Conservation (phyloP, 257 asterid genomes). For the Solanum pimpinellifolium region DNA sequence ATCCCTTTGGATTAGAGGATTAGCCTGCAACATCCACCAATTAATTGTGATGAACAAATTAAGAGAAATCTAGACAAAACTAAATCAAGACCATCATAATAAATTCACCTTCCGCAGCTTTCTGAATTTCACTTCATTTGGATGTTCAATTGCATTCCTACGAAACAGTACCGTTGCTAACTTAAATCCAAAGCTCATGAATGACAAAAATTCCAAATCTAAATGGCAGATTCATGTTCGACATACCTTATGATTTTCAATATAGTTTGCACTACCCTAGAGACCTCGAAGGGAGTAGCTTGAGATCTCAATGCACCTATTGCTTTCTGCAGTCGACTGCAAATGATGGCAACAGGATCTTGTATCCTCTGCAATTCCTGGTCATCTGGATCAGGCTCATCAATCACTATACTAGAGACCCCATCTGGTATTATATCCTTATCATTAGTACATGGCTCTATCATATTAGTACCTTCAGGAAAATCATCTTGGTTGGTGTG, state of each 20-base stretch:
- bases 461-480: slow-evolving; percentile 8
- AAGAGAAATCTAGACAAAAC: neutral
- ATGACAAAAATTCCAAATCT: neutral
- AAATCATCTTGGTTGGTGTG: slow-evolving; percentile 12
- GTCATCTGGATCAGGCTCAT: slow-evolving; percentile 49
- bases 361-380: slow-evolving; percentile 63
- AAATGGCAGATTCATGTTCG: slow-evolving; percentile 1
- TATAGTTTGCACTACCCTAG: slow-evolving; percentile 40
- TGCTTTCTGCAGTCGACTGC: slow-evolving; percentile 58
- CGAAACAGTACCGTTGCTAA: slow-evolving; percentile 4
- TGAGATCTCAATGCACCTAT: slow-evolving; percentile 50
- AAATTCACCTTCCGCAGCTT: slow-evolving; percentile 63
- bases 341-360: slow-evolving; percentile 62
- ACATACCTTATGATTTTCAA: slow-evolving; percentile 41
- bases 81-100: neutral
- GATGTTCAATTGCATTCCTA: slow-evolving; percentile 84
- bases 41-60: neutral
- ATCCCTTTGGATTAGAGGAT: slow-evolving; percentile 62
- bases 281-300: slow-evolving; percentile 33
- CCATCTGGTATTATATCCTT: neutral
- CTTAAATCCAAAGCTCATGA: neutral
- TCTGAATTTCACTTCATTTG: slow-evolving; percentile 59
- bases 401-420: slow-evolving; percentile 1
- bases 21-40: slow-evolving; percentile 45
- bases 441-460: slow-evolving; percentile 21